These are phyloP conservation scores for Suhomyces faveliae DNA, from an alignment of 805 yeast species.

Conservation along the genomic window DNA sequence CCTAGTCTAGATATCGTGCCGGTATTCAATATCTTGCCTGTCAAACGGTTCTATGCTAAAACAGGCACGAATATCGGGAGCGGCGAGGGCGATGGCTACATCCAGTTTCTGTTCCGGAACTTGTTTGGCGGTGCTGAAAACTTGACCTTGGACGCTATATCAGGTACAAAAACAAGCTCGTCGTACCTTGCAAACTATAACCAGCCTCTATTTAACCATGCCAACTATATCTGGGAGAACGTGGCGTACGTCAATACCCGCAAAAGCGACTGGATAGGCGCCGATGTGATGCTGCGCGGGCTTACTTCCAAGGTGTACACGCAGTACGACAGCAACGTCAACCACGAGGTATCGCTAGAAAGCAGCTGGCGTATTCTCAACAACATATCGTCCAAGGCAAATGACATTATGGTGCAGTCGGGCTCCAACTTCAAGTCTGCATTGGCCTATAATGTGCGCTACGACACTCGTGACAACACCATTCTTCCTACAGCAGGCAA, in stretches of 20 bases:
- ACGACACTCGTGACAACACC: conserved; percentile 45
- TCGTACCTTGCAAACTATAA: conserved; percentile 48
- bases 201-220: conserved; percentile 44
- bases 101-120: conserved; percentile 62
- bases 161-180: conserved; percentile 50
- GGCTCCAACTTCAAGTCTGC: conserved; percentile 49
- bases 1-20: conserved; percentile 30
- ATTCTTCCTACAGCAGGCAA: conserved; percentile 46
- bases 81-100: conserved; percentile 94
- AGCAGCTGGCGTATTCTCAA: conserved; percentile 39
- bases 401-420: conserved; percentile 36
- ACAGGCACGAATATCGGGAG: conserved; percentile 96
- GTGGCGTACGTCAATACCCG: conserved; percentile 43
- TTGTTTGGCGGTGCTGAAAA: conserved; percentile 59
- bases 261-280: conserved; percentile 47
- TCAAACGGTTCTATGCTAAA: conserved; percentile 72
- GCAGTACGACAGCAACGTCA: conserved; percentile 28
- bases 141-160: conserved; percentile 49
- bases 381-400: conserved; percentile 28
- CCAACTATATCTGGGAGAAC: conserved; percentile 40
- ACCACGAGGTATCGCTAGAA: conserved; percentile 52
- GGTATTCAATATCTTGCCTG: conserved; percentile 46
- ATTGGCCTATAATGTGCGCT: conserved; percentile 35
- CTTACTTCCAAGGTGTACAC: conserved; percentile 41
- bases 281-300: conserved; percentile 46